phyloP scores from a whole-genome alignment of 345 rosid genomes.

The Clausena lansium region DNA sequence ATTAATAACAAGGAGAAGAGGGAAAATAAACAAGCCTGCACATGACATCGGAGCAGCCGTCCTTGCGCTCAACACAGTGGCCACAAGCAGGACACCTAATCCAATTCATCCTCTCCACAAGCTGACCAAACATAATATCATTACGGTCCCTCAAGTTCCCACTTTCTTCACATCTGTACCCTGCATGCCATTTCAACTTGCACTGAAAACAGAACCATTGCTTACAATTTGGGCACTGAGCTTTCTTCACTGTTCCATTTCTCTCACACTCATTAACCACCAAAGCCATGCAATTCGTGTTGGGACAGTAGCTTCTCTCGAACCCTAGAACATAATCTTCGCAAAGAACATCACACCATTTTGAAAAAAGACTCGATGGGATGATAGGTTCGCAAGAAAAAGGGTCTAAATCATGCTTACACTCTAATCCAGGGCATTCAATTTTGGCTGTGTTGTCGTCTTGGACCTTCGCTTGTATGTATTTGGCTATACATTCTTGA shows the following conservation, averaged over 20 bases:
- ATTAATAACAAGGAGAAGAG: neutral
- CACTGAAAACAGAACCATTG: conserved; percentile 27
- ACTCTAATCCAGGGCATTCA: conserved; percentile 28
- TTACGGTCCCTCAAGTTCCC: conserved; percentile 18
- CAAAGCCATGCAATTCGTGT: conserved; percentile 26
- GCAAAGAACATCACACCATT: conserved; percentile 33
- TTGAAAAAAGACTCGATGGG: conserved; percentile 16
- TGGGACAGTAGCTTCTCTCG: conserved; percentile 31
- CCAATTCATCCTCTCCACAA: conserved; percentile 29
- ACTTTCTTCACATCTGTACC: conserved; percentile 26
- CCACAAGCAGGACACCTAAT: conserved; percentile 29
- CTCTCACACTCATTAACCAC: conserved; percentile 29
- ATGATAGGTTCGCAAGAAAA: conserved; percentile 24
- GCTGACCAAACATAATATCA: conserved; percentile 25
- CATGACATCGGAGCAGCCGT: conserved; percentile 18
- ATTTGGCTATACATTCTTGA: conserved; percentile 26
- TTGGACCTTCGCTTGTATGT: conserved; percentile 27
- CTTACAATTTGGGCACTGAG: conserved; percentile 30
- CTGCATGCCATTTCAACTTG: conserved; percentile 32
- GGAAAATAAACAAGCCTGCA: neutral
- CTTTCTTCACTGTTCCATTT: conserved; percentile 19
- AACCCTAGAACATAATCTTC: conserved; percentile 7
- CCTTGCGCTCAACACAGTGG: conserved; percentile 23
- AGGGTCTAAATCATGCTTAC: conserved; percentile 25
- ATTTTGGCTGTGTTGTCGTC: conserved; percentile 13